Evolutionary conservation across 148 eudicot species (phyloP), one percentile per base, ranked within the genome.

Genomic region (Nepenthes gracilis): DNA sequence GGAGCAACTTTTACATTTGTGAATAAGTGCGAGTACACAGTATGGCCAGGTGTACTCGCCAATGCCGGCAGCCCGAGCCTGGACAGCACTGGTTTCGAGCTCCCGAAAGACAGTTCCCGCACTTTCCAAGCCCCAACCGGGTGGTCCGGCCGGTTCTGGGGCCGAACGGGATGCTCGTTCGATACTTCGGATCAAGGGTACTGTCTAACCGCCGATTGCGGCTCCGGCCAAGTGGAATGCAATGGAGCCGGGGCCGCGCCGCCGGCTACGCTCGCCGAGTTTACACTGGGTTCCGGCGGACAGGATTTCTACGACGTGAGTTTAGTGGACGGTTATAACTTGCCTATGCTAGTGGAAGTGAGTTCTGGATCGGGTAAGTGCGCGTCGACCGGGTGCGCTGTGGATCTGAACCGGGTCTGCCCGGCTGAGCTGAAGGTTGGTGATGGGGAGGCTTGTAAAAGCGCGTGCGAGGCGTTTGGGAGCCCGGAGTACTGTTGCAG

Each of bases 401-500:
- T 35, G 14, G 73, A 81, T 43, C 63, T 81, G 6, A 77, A 86
- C 68, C 57, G 51, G 32, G 36, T 12, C 1, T 84, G 85, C 47
- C 87, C 84, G 0, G 49, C 40, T 6, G 85, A 81, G 11, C 40
- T 84, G 53, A 55, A 66, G 1, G 48, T 72, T 0, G 70, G 14
- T 36, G 61, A 65, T 32, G 4, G 50, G 0, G 15, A 35, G 40
- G 86, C 78, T 2, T 84, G 86, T 54, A 84, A 77, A 48, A 82
- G 82, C 50, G 91, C 86, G 1, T 82, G 87, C n/a, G 15, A 60
- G 35, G 81, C 77, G 7, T 75, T 85, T 43, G 36, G 36, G 8
- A 61, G 75, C 11, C 79, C 82, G 0, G 55, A 79, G 60, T 85
- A 74, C 66, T 85, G 90, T 55, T 85, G 90, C 68, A 75, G 71